A percentile compares a stretch with the other conserved stretches of the same genome.
phyloP scores from a whole-genome alignment of 2,329 filamentous ascomycete genomes.

The Fusarium nurragi region DNA sequence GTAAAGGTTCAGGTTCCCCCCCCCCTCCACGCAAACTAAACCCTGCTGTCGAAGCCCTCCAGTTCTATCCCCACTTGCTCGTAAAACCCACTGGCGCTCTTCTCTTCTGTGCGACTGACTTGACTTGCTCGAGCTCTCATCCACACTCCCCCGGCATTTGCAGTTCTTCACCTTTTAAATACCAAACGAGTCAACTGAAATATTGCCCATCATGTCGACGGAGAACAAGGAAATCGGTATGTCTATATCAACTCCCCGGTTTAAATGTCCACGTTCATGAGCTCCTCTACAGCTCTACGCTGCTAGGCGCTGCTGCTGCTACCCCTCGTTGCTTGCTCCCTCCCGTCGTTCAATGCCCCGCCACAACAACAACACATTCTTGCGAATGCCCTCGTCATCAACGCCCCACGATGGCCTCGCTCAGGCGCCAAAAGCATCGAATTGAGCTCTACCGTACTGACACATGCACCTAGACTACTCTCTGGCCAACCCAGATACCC shows the following conservation, averaged over 20 bases:
- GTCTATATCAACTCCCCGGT: conserved; percentile 33
- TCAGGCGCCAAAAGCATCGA: not conserved
- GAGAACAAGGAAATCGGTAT: conserved; percentile 58
- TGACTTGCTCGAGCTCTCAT: conserved; percentile 40
- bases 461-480: conserved; percentile 75
- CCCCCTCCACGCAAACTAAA: conserved; percentile 33
- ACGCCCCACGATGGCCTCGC: conserved; percentile 30
- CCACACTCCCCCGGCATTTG: conserved; percentile 32
- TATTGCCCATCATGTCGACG: conserved; percentile 55
- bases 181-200: conserved; percentile 33
- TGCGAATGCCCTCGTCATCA: conserved; percentile 40
- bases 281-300: conserved; percentile 9
- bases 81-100: conserved; percentile 39
- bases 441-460: conserved; percentile 15
- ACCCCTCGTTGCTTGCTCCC: conserved; percentile 41
- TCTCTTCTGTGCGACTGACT: conserved; percentile 37
- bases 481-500: conserved; percentile 89
- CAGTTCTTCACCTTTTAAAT: conserved; percentile 36
- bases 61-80: conserved; percentile 39
- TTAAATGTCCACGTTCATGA: not conserved
- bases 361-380: conserved; percentile 38
- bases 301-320: conserved; percentile 30
- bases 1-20: not conserved
- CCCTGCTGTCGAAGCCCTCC: conserved; percentile 41
- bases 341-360: conserved; percentile 36